Percentiles rank a stretch among this genome's conserved stretches.
Evolutionary conservation across 108 stramenopile species (phyloP).

Genomic region (Parmales sp.): DNA sequence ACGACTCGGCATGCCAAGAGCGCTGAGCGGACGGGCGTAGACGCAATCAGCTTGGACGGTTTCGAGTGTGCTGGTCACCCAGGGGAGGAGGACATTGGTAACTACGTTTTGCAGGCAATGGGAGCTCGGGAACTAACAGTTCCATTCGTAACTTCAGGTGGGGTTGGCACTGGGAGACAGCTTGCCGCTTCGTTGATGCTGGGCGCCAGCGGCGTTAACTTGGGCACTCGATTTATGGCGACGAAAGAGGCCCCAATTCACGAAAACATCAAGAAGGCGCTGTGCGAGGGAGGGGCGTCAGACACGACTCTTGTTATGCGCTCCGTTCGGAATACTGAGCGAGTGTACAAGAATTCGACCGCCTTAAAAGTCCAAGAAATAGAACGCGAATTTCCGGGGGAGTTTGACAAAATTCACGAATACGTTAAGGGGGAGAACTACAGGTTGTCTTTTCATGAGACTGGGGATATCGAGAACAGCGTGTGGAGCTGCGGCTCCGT

Average conservation of each 20-base stretch:
- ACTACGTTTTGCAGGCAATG: constrained; percentile 34
- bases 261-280: constrained; percentile 28
- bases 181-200: constrained; percentile 28
- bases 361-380: constrained; percentile 24
- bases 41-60: constrained; percentile 32
- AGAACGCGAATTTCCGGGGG: constrained; percentile 24
- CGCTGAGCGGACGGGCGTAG: constrained; percentile 34
- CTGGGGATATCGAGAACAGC: constrained; percentile 27
- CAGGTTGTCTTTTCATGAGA: constrained; percentile 21
- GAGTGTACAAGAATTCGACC: constrained; percentile 32
- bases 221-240: constrained; percentile 34
- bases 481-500: constrained; percentile 36
- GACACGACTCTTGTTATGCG: constrained; percentile 37
- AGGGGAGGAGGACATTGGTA: constrained; percentile 39
- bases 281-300: constrained; percentile 19
- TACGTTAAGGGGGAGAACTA: constrained; percentile 26
- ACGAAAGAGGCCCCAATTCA: constrained; percentile 29
- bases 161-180: constrained; percentile 29
- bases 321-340: constrained; percentile 28
- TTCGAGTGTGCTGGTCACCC: constrained; percentile 47
- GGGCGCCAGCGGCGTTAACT: constrained; percentile 37
- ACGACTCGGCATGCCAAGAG: constrained; percentile 32
- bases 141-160: constrained; percentile 29
- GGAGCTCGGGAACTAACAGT: constrained; percentile 21
- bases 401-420: constrained; percentile 23